These are phyloP conservation scores for Diaporthe ampelina DNA, from an alignment of 2,329 filamentous ascomycete genomes.

Conservation along the genomic window DNA sequence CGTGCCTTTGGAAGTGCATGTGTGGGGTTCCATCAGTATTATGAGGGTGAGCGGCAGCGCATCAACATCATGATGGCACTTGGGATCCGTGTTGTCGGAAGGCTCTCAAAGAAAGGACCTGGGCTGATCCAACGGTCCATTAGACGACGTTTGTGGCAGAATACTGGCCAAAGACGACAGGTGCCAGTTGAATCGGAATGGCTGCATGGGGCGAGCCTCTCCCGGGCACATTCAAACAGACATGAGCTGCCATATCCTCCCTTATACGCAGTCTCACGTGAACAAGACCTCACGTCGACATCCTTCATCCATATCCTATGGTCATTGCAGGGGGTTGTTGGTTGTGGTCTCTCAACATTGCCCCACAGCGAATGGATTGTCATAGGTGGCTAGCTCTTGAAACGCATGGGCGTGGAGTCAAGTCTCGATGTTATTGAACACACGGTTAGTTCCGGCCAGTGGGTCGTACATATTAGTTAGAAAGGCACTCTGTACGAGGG, in stretches of 20 bases:
- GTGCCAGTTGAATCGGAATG: no score
- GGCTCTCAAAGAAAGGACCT: background rate
- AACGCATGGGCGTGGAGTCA: constrained; percentile 5
- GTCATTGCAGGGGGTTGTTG: background rate
- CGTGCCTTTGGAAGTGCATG: no score
- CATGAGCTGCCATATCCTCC: background rate
- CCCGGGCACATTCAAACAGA: background rate
- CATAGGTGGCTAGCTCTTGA: constrained; percentile 7
- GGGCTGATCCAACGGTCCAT: no score
- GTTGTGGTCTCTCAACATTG: background rate
- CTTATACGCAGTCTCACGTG: background rate
- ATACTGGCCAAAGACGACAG: background rate
- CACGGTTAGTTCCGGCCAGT: background rate
- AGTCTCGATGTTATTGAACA: background rate
- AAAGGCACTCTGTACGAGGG: background rate
- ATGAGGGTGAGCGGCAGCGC: background rate
- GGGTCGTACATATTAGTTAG: background rate
- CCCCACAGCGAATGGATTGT: constrained; percentile 29
- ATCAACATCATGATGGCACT: background rate
- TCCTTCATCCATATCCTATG: background rate
- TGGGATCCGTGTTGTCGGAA: background rate
- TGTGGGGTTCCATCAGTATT: background rate
- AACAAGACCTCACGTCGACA: background rate
- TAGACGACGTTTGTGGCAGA: no score
- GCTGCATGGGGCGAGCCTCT: no score